Evolutionary conservation across 2,329 filamentous ascomycete genomes (phyloP), one percentile per base, ranked within the genome.

Genomic region (Aspergillus floridensis): DNA sequence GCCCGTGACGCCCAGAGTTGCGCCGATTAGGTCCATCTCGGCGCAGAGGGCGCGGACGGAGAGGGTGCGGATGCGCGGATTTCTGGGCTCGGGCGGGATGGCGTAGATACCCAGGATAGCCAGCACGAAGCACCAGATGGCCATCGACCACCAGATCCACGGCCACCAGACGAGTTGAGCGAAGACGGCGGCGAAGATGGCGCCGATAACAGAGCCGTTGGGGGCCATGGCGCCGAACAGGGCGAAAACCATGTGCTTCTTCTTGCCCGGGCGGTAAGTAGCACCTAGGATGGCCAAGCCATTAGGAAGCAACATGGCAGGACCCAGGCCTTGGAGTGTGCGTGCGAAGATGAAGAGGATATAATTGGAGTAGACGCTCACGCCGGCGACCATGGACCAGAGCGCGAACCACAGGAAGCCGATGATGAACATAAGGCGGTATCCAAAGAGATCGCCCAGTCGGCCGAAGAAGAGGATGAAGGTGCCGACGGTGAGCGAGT

Each of bases 251-350:
- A 88, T 83, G 51, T 84, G 80, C 70, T 88, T 88, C 59, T 81
- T 78, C 55, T 72, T 76, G 0, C 86, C 86, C 0, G 83, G 83
- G 0, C 78, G 73, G 63, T 88, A 89, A 0, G 82, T 79, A 0
- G 77, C 76, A 2, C 86, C 86, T 0, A 90, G 71, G 12, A 91
- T 77, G 2, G 86, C 87, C 22, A 90, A 72, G 0, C 79, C 85
- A 62, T 88, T 90, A 0, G 88, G 88, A 24, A 90, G 75, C 11
- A 82, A 74, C 35, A 90, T 77, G 14, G 57, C 86, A 0, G 86
- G 84, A 0, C 88, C 88, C 6, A 78, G 66, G 3, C 75, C 84
- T 62, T 87, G 84, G 2, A 86, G 69, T 0, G 81, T 82, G 5
- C 85, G 78, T n/a, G 78, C 77, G 38, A 81, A 74, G 59, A 82